Evolutionary conservation across 2,329 filamentous ascomycete genomes (phyloP), one percentile per base, ranked within the genome.

Genomic region (Pseudocercospora pini-densiflorae): DNA sequence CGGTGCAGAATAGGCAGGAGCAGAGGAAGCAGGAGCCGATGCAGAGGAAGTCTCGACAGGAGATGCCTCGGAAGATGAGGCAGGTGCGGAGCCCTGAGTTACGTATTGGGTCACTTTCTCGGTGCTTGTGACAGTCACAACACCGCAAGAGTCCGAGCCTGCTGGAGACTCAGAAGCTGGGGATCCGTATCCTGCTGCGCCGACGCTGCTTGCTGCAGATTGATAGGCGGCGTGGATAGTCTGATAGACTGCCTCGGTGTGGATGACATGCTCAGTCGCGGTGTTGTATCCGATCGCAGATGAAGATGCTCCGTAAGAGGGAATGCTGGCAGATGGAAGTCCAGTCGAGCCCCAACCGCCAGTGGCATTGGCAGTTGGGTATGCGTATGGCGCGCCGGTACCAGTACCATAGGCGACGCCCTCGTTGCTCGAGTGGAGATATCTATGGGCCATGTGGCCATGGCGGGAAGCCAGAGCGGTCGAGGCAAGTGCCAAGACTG

Each of bases 401-500:
- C 64, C 65, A 27, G 64, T 55, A 29, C 61, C 66, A 49, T 79
- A 66, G 19, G 64, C 68, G 40, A 63, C 62, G 61, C 57, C 59
- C 73, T 78, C 65, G 71, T 76, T 67, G 74, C 75, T 57, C 75
- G 60, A 36, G 47, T 80, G 61, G 67, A 72, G 64, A 71, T 76
- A 61, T 60, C 71, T 60, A 53, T 71, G 69, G 66, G 65, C 74
- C 59, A 67, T 63, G 63, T 66, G 64, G 24, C 75, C 61, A 59
- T 68, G 64, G 54, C 63, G 63, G 47, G 62, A 40, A 69, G 77
- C 77, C 49, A 81, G 77, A 62, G 77, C 70, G 61, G 80, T 80
- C 21, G 80, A 74, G 65, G 77, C 76, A 66, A 84, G 75, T 59
- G 81, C 79, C 78, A 83, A 73, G 66, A 83, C 75, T 68, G 77